These are phyloP conservation scores for Dactylonectria macrodidyma DNA, from an alignment of 2,329 filamentous ascomycete species.

Conservation along the genomic window DNA sequence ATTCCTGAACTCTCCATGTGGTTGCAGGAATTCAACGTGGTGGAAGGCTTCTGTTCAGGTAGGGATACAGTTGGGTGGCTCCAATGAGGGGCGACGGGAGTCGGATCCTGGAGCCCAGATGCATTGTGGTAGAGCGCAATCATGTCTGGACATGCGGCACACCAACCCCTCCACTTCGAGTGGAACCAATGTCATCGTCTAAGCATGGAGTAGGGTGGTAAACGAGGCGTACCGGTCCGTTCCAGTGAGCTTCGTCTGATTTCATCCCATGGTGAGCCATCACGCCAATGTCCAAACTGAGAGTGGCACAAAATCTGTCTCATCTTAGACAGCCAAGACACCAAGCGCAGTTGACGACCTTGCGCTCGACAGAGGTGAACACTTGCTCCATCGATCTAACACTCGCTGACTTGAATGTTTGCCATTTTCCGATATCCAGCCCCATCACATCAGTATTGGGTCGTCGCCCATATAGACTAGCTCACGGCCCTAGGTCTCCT, in stretches of 20 bases:
- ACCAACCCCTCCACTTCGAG: slow-evolving; percentile 46
- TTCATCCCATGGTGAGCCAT: slow-evolving; percentile 27
- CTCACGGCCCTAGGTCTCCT: slow-evolving; percentile 32
- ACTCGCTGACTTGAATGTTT: slow-evolving; percentile 3
- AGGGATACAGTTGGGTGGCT: slow-evolving; percentile 35
- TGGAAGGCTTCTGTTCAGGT: slow-evolving; percentile 36
- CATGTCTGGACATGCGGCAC: slow-evolving; percentile 44
- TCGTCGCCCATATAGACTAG: slow-evolving; percentile 37
- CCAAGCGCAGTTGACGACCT: slow-evolving; percentile 18
- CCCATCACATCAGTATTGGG: slow-evolving; percentile 25
- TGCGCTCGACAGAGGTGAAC: background rate
- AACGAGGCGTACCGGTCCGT: slow-evolving; percentile 35
- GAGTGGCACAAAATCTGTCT: slow-evolving; percentile 20
- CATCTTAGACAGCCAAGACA: slow-evolving; percentile 14
- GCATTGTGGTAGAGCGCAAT: slow-evolving; percentile 43
- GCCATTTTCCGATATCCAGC: slow-evolving; percentile 13
- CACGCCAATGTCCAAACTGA: slow-evolving; percentile 24
- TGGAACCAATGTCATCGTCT: slow-evolving; percentile 45
- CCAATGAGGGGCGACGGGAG: slow-evolving; percentile 37
- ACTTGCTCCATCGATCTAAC: background rate
- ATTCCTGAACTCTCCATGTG: slow-evolving; percentile 36
- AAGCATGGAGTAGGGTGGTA: slow-evolving; percentile 41
- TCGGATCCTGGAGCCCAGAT: slow-evolving; percentile 40
- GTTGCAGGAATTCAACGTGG: slow-evolving; percentile 37
- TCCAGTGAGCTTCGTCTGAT: slow-evolving; percentile 35